phyloP scores from a whole-genome alignment of 768 basidiomycete genomes.

The Termitomyces sp. region DNA sequence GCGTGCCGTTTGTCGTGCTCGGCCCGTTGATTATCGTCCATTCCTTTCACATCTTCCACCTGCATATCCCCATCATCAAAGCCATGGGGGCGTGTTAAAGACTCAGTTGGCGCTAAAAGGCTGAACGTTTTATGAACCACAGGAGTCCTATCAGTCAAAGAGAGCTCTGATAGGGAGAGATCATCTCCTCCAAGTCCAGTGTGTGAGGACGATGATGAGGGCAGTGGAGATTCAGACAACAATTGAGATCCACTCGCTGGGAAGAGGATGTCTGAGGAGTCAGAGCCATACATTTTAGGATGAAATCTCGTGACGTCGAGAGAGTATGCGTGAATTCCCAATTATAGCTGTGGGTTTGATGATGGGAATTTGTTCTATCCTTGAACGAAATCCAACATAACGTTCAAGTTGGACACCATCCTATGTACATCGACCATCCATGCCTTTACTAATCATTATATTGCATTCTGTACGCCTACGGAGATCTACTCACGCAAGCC shows the following conservation, averaged over 20 bases:
- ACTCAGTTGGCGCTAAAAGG: slow-evolving; percentile 11
- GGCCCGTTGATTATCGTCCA: slow-evolving; percentile 11
- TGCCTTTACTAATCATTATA: background rate
- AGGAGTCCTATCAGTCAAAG: slow-evolving; percentile 22
- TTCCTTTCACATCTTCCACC: slow-evolving; percentile 1
- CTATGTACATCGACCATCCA: background rate
- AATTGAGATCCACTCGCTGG: slow-evolving; percentile 19
- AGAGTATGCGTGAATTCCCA: no score
- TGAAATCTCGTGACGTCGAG: background rate
- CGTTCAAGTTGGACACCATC: no score
- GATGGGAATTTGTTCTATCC: no score
- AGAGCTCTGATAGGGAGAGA: slow-evolving; percentile 32
- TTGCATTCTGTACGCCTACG: background rate
- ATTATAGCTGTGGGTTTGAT: no score
- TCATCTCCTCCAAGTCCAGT: slow-evolving; percentile 25
- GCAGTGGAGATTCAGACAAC: slow-evolving; percentile 25
- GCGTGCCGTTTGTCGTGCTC: slow-evolving; percentile 15
- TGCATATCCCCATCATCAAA: slow-evolving; percentile 1
- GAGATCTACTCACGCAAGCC: background rate
- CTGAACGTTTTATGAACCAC: slow-evolving; percentile 10
- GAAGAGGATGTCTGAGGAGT: slow-evolving; percentile 12
- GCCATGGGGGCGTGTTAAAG: slow-evolving; percentile 7
- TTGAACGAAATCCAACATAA: no score
- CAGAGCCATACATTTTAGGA: slow-evolving; percentile 11
- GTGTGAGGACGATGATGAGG: slow-evolving; percentile 19